phyloP scores from a whole-genome alignment of 2,329 filamentous ascomycete genomes.

The Trematosphaeria pertusa region DNA sequence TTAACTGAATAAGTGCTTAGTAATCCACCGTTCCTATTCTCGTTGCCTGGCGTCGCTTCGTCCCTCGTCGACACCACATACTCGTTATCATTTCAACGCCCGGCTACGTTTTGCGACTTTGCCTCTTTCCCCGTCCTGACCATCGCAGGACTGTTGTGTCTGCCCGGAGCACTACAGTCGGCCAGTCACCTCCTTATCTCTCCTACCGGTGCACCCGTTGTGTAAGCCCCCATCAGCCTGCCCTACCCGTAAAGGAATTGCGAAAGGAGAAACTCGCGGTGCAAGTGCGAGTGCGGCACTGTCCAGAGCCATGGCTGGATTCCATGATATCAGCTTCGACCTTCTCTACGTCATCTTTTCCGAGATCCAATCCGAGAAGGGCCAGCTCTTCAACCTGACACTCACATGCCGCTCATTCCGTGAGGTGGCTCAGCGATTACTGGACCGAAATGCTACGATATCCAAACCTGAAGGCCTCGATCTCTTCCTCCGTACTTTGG shows the following conservation, averaged over 20 bases:
- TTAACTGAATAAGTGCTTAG: no score
- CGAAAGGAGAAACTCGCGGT: neutral
- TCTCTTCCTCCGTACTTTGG: slow-evolving; percentile 10
- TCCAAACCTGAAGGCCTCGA: slow-evolving; percentile 4
- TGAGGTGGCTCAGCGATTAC: slow-evolving; percentile 11
- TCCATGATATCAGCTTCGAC: slow-evolving; percentile 10
- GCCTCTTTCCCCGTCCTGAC: no score
- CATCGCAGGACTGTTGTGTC: no score
- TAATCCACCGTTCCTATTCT: no score
- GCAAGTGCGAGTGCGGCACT: neutral
- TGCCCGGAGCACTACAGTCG: no score
- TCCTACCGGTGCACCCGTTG: no score
- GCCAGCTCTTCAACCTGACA: neutral
- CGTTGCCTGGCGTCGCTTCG: no score
- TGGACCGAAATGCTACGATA: slow-evolving; percentile 8
- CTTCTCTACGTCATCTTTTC: slow-evolving; percentile 14
- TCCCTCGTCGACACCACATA: no score
- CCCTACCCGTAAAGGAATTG: neutral
- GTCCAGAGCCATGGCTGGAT: slow-evolving; percentile 2
- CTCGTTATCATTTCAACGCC: no score
- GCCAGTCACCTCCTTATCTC: no score
- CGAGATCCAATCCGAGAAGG: slow-evolving; percentile 8
- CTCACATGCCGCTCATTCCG: slow-evolving; percentile 9
- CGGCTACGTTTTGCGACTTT: no score
- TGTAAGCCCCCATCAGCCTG: no score